phyloP scores from a whole-genome alignment of 2,329 filamentous ascomycete genomes.

The Neopestalotiopsis sp. region DNA sequence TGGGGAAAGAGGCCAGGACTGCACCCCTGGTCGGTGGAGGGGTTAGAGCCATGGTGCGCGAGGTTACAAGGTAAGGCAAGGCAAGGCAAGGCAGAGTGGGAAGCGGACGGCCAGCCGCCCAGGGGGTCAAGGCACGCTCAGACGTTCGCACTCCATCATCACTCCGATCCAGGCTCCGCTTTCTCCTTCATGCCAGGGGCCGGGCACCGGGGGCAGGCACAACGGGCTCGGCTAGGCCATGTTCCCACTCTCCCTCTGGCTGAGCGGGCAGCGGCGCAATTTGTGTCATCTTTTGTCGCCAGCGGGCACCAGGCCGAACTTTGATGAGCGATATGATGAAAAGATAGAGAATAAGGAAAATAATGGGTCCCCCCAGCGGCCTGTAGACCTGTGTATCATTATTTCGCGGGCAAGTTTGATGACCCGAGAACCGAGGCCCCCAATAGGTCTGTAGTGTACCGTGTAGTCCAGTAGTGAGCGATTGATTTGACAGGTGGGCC shows the following conservation, averaged over 20 bases:
- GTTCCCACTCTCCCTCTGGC: not conserved
- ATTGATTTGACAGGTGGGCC: slow-evolving; percentile 16
- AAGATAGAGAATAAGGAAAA: not conserved
- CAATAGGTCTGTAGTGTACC: not conserved
- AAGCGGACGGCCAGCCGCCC: not conserved
- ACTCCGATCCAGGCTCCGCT: slow-evolving; percentile 14
- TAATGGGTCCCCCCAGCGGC: not conserved
- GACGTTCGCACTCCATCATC: slow-evolving; percentile 7
- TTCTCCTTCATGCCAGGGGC: not conserved
- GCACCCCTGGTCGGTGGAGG: not conserved
- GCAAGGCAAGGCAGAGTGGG: not conserved
- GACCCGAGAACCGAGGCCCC: slow-evolving; percentile 15
- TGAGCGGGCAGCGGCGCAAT: slow-evolving; percentile 5
- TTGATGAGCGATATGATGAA: not conserved
- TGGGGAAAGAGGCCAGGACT: not conserved
- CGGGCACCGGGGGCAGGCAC: not conserved
- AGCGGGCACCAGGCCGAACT: not conserved
- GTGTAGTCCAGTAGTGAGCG: too few species aligned
- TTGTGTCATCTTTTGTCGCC: slow-evolving; percentile 2
- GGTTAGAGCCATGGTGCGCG: not conserved
- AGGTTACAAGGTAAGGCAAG: not conserved
- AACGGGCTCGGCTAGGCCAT: not conserved
- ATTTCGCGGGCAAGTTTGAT: not conserved
- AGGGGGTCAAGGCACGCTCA: slow-evolving; percentile 6
- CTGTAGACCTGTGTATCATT: not conserved